Evolutionary conservation across 2,329 filamentous ascomycete species (phyloP), one percentile per base, ranked within the genome.

Genomic region (Talaromyces pinophilus): DNA sequence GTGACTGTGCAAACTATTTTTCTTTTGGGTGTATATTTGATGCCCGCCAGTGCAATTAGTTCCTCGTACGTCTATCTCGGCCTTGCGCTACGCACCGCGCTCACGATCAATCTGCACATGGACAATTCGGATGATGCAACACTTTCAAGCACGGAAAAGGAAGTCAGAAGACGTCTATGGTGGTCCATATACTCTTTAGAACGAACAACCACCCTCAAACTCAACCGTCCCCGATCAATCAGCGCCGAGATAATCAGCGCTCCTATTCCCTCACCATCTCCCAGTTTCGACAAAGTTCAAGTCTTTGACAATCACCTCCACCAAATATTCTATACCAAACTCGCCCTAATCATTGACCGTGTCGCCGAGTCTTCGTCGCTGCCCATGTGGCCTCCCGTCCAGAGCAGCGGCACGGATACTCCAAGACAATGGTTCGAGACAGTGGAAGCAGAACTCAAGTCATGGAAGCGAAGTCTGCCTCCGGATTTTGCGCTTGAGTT

Each of bases 71-170:
- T 71, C n/a, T 72, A 71, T 35, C 78, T 83, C 22, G 83, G 83
- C 1, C 74, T 82, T 59, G 83, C 84, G 2, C 72, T 85, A 19
- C 80, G 83, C 3, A 85, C 85, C 81, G 84, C 84, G 10, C 80
- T 85, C 38, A 83, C 80, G 5, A 78, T 85, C 0, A 83, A 83
- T 0, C 74, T 85, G 13, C 83, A 85, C 2, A 54, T 54, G 28
- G 50, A 54, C 17, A 54, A 54, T n/a, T 33, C 50, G n/a, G 50
- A n/a, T 7, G 50, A 54, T n/a, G 17, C 3, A 63, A 68, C 2
- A 71, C 71, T 0, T 64, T 73, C 5, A 75, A 75, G 25, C 62
- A 73, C 11, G 73, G 72, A 28, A 4, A 67, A 71, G 11, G 50
- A 54, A 33, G 50, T 54, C 7, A 30, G 50, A 33, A 7, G 50